These are phyloP conservation scores for Trebouxiophyceae sp. DNA, from an alignment of 163 green algal species.

Conservation along the genomic window DNA sequence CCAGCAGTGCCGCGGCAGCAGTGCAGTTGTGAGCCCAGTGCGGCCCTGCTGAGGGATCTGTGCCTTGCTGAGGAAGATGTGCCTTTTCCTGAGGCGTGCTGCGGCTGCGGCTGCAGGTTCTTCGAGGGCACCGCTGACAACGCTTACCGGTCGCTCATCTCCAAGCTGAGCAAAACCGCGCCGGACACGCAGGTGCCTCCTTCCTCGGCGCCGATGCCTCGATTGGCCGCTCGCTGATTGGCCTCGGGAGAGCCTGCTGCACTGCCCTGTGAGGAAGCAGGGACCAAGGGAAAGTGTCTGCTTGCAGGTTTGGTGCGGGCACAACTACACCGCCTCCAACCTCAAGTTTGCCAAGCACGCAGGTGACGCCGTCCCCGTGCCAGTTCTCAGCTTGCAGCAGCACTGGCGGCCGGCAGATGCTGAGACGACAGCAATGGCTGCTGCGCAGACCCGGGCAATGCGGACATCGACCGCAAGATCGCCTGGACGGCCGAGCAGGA, in stretches of 20 bases:
- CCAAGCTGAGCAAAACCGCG: constrained; percentile 6
- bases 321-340: constrained; percentile 15
- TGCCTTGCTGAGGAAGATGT: no score
- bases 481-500: constrained; percentile 8
- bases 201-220: no score
- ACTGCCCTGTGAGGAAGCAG: no score
- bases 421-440: not conserved
- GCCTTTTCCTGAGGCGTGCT: no score
- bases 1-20: no score
- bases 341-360: constrained; percentile 10
- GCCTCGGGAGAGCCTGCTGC: no score
- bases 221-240: no score
- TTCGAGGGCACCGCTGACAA: constrained; percentile 11
- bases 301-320: constrained; percentile 11
- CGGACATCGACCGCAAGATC: constrained; percentile 6
- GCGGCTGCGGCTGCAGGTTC: no score
- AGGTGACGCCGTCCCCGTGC: not conserved
- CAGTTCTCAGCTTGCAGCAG: not conserved
- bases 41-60: no score
- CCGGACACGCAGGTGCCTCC: constrained; percentile 4
- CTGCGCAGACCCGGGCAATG: constrained; percentile 11
- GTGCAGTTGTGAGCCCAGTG: no score
- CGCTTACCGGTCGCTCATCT: constrained; percentile 6
- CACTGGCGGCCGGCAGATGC: not conserved
- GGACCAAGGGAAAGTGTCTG: no score